Conservation (phyloP, 2,329 filamentous ascomycete species). For the Aspergillaceae sp. region DNA sequence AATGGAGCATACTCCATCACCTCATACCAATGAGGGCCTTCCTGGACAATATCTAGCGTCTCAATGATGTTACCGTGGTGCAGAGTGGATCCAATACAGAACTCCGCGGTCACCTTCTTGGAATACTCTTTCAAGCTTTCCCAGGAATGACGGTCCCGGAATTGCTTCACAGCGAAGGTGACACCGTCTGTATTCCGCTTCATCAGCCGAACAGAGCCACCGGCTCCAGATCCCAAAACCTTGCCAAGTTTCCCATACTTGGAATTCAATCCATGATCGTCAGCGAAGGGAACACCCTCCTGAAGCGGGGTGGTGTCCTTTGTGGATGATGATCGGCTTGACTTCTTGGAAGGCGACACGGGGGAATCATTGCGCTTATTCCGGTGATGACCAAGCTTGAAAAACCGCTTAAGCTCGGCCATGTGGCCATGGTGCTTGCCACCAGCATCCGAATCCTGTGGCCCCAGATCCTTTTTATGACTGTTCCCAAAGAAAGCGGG, state of each 20-base stretch:
- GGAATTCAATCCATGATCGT: conserved; percentile 80
- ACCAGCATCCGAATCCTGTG: conserved; percentile 42
- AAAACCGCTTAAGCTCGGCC: conserved; percentile 93
- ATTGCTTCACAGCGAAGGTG: conserved; percentile 97
- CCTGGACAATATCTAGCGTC: conserved; percentile 90
- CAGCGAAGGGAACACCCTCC: conserved; percentile 69
- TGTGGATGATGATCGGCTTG: conserved; percentile 42
- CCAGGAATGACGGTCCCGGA: conserved; percentile 81
- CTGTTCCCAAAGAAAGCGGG: conserved; percentile 45
- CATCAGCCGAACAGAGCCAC: conserved; percentile 88
- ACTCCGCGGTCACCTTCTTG: conserved; percentile 96
- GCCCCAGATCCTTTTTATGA: conserved; percentile 42
- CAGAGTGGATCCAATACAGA: conserved; percentile 92
- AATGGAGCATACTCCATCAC: conserved; percentile 98
- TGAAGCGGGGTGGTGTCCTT: conserved; percentile 48
- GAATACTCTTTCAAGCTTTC: conserved; percentile 93
- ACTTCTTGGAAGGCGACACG: conserved; percentile 49
- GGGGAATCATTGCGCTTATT: conserved; percentile 56
- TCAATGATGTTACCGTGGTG: conserved; percentile 99
- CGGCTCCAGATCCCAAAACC: conserved; percentile 85
- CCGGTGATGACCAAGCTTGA: conserved; percentile 65
- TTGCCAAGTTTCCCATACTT: conserved; percentile 96
- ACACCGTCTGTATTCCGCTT: conserved; percentile 86
- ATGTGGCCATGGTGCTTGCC: conserved; percentile 62
- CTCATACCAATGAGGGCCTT: conserved; percentile 91